phyloP scores from a whole-genome alignment of 2,329 filamentous ascomycete species.

The Fusarium staphyleae region DNA sequence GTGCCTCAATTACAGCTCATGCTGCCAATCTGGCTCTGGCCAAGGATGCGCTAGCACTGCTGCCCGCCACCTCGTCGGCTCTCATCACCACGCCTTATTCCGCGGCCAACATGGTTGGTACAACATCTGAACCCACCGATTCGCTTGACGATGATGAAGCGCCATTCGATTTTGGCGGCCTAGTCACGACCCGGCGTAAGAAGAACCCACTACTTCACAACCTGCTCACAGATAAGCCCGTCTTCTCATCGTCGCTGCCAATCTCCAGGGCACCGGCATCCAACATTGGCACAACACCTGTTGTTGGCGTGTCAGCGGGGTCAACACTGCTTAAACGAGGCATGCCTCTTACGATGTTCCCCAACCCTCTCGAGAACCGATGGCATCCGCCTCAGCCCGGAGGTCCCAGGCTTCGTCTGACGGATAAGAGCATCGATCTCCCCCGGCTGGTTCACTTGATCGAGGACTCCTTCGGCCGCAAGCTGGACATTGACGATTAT shows the following conservation, averaged over 20 bases:
- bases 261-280: slow-evolving; percentile 63
- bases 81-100: slow-evolving; percentile 87
- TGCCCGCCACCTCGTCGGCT: slow-evolving; percentile 85
- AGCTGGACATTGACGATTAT: slow-evolving; percentile 84
- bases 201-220: slow-evolving; percentile 94
- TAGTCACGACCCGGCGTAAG: slow-evolving; percentile 61
- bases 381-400: slow-evolving; percentile 74
- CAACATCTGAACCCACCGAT: slow-evolving; percentile 48
- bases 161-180: slow-evolving; percentile 57
- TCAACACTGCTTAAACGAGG: slow-evolving; percentile 91
- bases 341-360: slow-evolving; percentile 86
- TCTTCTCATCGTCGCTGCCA: slow-evolving; percentile 90
- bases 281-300: slow-evolving; percentile 34
- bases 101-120: slow-evolving; percentile 62
- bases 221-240: slow-evolving; percentile 91
- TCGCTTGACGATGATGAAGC: slow-evolving; percentile 58
- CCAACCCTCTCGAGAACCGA: slow-evolving; percentile 71
- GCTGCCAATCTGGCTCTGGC: slow-evolving; percentile 75
- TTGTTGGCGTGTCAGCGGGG: slow-evolving; percentile 42
- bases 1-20: slow-evolving; percentile 56
- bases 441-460: slow-evolving; percentile 84
- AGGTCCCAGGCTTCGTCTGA: slow-evolving; percentile 69
- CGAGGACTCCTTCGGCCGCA: slow-evolving; percentile 89
- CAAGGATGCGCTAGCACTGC: slow-evolving; percentile 71
- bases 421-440: slow-evolving; percentile 83